phyloP scores from a whole-genome alignment of 2,329 filamentous ascomycete genomes.

The Ampelomyces quisqualis region DNA sequence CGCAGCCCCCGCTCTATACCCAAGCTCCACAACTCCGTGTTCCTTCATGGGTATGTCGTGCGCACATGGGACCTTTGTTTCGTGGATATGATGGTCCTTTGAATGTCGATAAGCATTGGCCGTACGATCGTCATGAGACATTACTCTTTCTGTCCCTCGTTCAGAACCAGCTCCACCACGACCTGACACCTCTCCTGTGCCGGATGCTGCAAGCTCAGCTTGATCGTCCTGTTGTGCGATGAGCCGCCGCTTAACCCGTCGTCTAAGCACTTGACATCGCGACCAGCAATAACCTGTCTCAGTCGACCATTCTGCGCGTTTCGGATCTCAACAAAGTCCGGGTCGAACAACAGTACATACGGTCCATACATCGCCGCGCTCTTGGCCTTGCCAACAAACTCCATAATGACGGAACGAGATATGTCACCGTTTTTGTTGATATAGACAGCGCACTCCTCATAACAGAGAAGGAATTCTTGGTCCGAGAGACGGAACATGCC shows the following conservation, averaged over 20 bases:
- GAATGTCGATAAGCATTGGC: not conserved
- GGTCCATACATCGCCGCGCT: conserved; percentile 86
- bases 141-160: conserved; percentile 72
- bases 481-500: conserved; percentile 94
- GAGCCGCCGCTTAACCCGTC: conserved; percentile 54
- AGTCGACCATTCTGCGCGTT: conserved; percentile 94
- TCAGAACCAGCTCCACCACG: conserved; percentile 87
- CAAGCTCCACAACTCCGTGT: conserved; percentile 1
- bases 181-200: conserved; percentile 82
- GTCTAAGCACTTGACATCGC: conserved; percentile 87
- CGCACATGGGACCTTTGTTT: not conserved
- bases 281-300: conserved; percentile 88
- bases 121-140: not conserved
- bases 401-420: conserved; percentile 91
- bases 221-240: conserved; percentile 68
- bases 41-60: not conserved
- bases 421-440: conserved; percentile 98
- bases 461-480: conserved; percentile 79
- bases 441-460: conserved; percentile 95
- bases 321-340: conserved; percentile 93
- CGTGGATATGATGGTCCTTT: not conserved
- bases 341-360: conserved; percentile 90
- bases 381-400: conserved; percentile 93
- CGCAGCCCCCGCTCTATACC: not conserved
- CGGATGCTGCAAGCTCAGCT: conserved; percentile 93